Evolutionary conservation across 2,329 filamentous ascomycete genomes (phyloP).

Genomic region (Plenodomus lindquistii): DNA sequence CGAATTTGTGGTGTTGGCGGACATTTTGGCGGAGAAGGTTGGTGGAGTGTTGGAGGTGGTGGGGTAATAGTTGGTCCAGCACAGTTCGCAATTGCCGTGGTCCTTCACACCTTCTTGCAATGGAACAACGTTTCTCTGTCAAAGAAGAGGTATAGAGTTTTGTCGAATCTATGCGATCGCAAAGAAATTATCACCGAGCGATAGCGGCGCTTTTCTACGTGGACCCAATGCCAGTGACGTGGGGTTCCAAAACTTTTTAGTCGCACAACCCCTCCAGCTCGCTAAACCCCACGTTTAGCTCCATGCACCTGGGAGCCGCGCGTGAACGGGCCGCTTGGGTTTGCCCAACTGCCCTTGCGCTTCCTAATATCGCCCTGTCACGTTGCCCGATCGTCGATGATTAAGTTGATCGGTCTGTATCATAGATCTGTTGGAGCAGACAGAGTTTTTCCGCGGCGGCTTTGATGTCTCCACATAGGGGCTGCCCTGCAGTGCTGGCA

Average conservation of each 20-base stretch:
- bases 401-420: too few relatives aligned
- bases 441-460: conserved; percentile 14
- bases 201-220: background rate
- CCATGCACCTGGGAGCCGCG: conserved; percentile 17
- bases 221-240: conserved; percentile 11
- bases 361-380: conserved; percentile 12
- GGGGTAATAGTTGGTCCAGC: background rate
- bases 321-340: conserved; percentile 5
- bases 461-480: background rate
- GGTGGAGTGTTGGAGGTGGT: conserved; percentile 1
- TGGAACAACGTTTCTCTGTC: background rate
- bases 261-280: conserved; percentile 2
- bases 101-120: background rate
- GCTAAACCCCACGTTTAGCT: conserved; percentile 32
- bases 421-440: background rate
- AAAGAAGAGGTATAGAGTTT: background rate
- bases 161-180: background rate
- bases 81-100: background rate
- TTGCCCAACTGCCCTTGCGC: conserved; percentile 1
- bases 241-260: conserved; percentile 27
- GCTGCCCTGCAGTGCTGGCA: background rate
- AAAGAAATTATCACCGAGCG: background rate
- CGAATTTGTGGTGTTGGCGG: conserved; percentile 21
- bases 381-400: conserved; percentile 11
- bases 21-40: background rate